These are phyloP conservation scores for Clavulina sp. DNA, from an alignment of 768 basidiomycete genomes.

Conservation along the genomic window DNA sequence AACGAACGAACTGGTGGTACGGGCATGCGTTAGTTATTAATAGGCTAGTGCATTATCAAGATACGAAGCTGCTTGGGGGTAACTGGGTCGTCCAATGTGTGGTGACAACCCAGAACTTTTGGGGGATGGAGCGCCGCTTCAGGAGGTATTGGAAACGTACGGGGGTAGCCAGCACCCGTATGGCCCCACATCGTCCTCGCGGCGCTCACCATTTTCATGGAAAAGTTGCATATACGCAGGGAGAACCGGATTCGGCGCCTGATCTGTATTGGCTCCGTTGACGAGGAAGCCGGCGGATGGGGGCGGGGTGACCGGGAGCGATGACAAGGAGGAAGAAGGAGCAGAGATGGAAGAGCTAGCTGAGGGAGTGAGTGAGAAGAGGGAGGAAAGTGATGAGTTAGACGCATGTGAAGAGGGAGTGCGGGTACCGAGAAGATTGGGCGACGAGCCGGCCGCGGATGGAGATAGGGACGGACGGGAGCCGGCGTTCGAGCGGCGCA, in stretches of 20 bases:
- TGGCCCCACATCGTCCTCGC: constrained; percentile 2
- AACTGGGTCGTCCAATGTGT: too few species aligned
- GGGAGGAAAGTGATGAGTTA: too few species aligned
- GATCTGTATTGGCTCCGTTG: constrained; percentile 10
- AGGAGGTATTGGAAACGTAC: too few species aligned
- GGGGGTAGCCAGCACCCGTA: constrained; percentile 7
- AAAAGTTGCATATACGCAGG: constrained; percentile 71
- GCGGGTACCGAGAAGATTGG: background rate
- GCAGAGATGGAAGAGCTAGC: background rate
- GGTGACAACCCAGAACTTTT: too few species aligned
- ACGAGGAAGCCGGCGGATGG: constrained; percentile 13
- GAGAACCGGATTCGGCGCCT: constrained; percentile 20
- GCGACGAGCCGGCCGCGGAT: background rate
- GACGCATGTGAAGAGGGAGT: too few species aligned
- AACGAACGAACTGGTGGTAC: too few species aligned
- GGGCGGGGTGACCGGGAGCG: background rate
- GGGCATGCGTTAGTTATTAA: too few species aligned
- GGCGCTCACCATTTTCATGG: constrained; percentile 44
- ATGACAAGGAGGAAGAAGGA: too few species aligned
- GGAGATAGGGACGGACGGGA: constrained; percentile 12
- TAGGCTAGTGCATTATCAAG: too few species aligned
- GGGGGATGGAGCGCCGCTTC: too few species aligned
- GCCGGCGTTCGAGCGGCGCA: constrained; percentile 14
- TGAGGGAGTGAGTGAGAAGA: background rate
- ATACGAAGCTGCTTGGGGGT: too few species aligned